Percentiles rank a stretch among this genome's conserved stretches.
These are phyloP conservation scores for Epichloe scottii DNA, from an alignment of 2,329 filamentous ascomycete species.

Conservation along the genomic window DNA sequence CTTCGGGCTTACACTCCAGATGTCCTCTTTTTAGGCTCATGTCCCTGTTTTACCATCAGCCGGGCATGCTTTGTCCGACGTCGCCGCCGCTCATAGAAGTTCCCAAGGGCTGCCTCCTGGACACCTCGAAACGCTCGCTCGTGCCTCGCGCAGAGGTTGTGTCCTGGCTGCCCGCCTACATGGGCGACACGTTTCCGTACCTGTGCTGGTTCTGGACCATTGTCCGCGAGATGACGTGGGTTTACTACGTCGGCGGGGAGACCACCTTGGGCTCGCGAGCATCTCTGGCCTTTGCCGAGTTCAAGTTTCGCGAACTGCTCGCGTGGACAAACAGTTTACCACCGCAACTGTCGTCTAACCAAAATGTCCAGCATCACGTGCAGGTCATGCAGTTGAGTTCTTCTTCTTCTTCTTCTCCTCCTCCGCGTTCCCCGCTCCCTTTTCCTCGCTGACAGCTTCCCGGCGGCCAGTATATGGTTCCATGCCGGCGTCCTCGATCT, in stretches of 20 bases:
- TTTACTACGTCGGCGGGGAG: conserved; percentile 12
- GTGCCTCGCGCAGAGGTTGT: background rate
- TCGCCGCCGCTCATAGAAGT: conserved; percentile 9
- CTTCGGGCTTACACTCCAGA: background rate
- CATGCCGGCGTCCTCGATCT: conserved; percentile 12
- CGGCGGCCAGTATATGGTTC: conserved; percentile 9
- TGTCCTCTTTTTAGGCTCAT: conserved; percentile 14
- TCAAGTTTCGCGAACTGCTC: conserved; percentile 20
- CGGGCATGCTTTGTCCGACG: conserved; percentile 12
- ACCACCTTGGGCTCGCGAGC: conserved; percentile 2
- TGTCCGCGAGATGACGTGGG: conserved; percentile 14
- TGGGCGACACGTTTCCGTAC: conserved; percentile 15
- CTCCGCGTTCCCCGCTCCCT: background rate
- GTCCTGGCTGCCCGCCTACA: conserved; percentile 5
- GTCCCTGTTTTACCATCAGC: conserved; percentile 21
- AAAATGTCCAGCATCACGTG: conserved; percentile 16
- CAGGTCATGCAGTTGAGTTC: conserved; percentile 10
- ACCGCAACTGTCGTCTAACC: conserved; percentile 8
- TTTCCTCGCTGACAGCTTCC: background rate
- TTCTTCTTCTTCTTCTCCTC: background rate
- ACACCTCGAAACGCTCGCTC: background rate
- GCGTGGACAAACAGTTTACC: conserved; percentile 19
- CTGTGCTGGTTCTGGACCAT: conserved; percentile 23
- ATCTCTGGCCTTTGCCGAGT: conserved; percentile 15
- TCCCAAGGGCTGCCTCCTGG: background rate